phyloP scores from a whole-genome alignment of 176 grass and related monocot species.

The Ensete glaucum region DNA sequence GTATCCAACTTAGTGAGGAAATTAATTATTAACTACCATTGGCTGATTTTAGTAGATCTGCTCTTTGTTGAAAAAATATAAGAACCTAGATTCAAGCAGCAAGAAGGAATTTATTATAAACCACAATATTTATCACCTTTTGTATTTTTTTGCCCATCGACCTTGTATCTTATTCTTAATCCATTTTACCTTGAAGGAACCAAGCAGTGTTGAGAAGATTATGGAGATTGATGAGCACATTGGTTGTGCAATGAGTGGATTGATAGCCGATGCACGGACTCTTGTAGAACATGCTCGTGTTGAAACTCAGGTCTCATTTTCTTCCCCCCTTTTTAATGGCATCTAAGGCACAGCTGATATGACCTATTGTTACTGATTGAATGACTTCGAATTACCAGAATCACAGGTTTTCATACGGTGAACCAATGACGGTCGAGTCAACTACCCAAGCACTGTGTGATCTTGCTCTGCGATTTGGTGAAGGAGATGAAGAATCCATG shows the following conservation, averaged over 20 bases:
- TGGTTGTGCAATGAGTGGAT: conserved; percentile 92
- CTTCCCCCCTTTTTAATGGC: neutral
- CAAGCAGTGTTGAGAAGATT: conserved; percentile 98
- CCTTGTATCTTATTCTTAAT: neutral
- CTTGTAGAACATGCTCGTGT: conserved; percentile 94
- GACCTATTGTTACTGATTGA: neutral
- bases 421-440: conserved; percentile 94
- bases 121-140: no score
- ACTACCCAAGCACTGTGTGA: conserved; percentile 98
- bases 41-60: no score
- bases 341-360: neutral
- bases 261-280: conserved; percentile 94
- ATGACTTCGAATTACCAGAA: conserved; percentile 42
- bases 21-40: no score
- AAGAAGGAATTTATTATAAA: no score
- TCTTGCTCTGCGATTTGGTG: conserved; percentile 83
- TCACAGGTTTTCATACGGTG: conserved; percentile 97
- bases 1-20: no score
- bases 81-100: no score
- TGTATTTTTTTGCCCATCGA: neutral
- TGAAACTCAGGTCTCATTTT: conserved; percentile 60
- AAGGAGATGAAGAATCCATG: conserved; percentile 97
- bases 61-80: neutral
- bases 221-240: conserved; percentile 98
- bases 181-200: conserved; percentile 47